Conservation (phyloP, 73 alveolate species). For the Tetrahymena elliotti region DNA sequence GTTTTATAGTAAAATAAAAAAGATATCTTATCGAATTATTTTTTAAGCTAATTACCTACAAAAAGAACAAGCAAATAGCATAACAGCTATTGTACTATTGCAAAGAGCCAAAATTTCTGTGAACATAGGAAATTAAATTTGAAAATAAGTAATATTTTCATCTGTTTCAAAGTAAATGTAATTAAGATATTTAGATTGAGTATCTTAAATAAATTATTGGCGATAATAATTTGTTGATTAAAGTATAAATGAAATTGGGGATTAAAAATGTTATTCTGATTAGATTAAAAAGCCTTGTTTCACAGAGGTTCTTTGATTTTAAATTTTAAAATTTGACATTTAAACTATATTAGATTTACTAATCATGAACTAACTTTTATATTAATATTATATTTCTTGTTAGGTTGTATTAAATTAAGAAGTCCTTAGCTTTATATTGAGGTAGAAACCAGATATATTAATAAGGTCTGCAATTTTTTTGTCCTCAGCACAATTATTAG, state of each 20-base stretch:
- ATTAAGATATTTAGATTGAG: neutral
- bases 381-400: neutral
- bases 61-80: neutral
- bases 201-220: neutral
- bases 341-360: neutral
- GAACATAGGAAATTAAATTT: neutral
- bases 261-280: too few relatives aligned
- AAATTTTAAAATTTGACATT: too few relatives aligned
- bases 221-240: neutral
- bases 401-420: neutral
- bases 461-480: neutral
- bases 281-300: neutral
- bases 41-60: neutral
- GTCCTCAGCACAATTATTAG: neutral
- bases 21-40: neutral
- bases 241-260: neutral
- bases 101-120: neutral
- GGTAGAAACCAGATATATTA: neutral
- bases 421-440: neutral
- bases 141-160: neutral
- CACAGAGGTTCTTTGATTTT: neutral
- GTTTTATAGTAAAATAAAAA: neutral
- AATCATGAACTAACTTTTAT: neutral
- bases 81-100: neutral
- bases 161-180: neutral